A percentile compares a stretch with the other conserved stretches of the same genome.
phyloP scores from a whole-genome alignment of 495 filamentous ascomycete genomes.

The Physcia stellaris region DNA sequence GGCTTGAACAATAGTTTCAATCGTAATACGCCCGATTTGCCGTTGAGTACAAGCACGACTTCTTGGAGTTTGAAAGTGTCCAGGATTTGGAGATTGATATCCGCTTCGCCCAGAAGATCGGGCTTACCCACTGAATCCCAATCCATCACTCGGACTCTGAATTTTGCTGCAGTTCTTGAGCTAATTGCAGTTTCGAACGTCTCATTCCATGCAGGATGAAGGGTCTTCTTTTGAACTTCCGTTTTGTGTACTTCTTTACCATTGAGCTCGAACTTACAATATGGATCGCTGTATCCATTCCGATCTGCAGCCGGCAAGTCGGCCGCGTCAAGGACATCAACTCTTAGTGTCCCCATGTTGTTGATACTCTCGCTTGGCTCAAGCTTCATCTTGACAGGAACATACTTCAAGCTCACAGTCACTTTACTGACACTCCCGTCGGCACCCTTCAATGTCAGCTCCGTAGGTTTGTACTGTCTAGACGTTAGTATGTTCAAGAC shows the following conservation, averaged over 20 bases:
- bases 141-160: slow-evolving; percentile 75
- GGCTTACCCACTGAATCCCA: slow-evolving; percentile 92
- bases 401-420: slow-evolving; percentile 83
- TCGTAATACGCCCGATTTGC: slow-evolving; percentile 73
- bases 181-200: slow-evolving; percentile 73
- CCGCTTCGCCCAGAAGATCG: slow-evolving; percentile 64
- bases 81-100: slow-evolving; percentile 69
- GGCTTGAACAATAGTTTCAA: slow-evolving; percentile 88
- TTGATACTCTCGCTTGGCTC: slow-evolving; percentile 94
- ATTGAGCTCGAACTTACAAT: slow-evolving; percentile 84
- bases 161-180: slow-evolving; percentile 73
- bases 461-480: slow-evolving; percentile 69
- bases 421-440: slow-evolving; percentile 67
- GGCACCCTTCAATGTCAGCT: slow-evolving; percentile 59
- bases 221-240: slow-evolving; percentile 88
- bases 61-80: slow-evolving; percentile 72
- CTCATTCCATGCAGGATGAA: slow-evolving; percentile 92
- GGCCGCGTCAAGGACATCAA: slow-evolving; percentile 78
- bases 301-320: slow-evolving; percentile 86
- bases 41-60: slow-evolving; percentile 62
- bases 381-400: slow-evolving; percentile 84
- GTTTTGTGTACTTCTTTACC: slow-evolving; percentile 83
- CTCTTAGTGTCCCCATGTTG: slow-evolving; percentile 87
- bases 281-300: slow-evolving; percentile 93
- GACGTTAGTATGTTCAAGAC: slow-evolving; percentile 12